A percentile compares a stretch with the other conserved stretches of the same genome.
Evolutionary conservation across 768 basidiomycete genomes (phyloP).

Genomic region (Pleurotus cornucopiae): DNA sequence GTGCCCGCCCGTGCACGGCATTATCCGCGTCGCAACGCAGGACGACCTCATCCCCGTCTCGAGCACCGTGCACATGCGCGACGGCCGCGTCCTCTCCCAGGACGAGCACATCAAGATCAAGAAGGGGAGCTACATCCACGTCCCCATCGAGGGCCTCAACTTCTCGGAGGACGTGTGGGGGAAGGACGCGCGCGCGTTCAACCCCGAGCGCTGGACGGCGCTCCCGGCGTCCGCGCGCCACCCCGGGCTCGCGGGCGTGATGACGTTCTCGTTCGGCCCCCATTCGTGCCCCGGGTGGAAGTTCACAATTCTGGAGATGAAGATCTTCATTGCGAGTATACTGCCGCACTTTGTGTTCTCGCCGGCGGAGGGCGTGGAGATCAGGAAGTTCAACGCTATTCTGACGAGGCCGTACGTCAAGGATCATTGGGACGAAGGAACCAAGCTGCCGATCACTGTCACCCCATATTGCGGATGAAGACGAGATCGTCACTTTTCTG

Average conservation of each 20-base stretch:
- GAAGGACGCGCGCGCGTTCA: conserved; percentile 45
- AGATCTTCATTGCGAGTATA: conserved; percentile 43
- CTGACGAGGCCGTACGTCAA: conserved; percentile 45
- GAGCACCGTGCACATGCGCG: conserved; percentile 34
- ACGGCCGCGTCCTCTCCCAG: conserved; percentile 32
- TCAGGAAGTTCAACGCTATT: conserved; percentile 45
- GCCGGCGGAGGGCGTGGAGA: conserved; percentile 32
- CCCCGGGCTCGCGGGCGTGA: conserved; percentile 45
- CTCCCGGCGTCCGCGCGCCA: conserved; percentile 33
- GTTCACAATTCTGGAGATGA: conserved; percentile 46
- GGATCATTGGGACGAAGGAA: conserved; percentile 33
- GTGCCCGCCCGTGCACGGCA: conserved; percentile 52
- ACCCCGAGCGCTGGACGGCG: conserved; percentile 50
- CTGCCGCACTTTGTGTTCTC: conserved; percentile 42
- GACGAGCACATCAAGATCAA: conserved; percentile 38
- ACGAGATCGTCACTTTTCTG: not conserved
- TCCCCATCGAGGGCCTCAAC: conserved; percentile 56
- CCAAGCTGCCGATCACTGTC: conserved; percentile 36
- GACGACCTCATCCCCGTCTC: conserved; percentile 55
- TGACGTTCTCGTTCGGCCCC: conserved; percentile 52
- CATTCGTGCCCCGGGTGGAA: conserved; percentile 47
- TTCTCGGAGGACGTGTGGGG: conserved; percentile 52
- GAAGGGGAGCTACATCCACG: conserved; percentile 53
- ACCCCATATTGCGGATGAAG: conserved; percentile 14
- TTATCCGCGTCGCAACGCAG: conserved; percentile 49